A percentile compares a stretch with the other conserved stretches of the same genome.
Conservation (phyloP, 352 stramenopile species). For the Stephanocyclus meneghinianus region DNA sequence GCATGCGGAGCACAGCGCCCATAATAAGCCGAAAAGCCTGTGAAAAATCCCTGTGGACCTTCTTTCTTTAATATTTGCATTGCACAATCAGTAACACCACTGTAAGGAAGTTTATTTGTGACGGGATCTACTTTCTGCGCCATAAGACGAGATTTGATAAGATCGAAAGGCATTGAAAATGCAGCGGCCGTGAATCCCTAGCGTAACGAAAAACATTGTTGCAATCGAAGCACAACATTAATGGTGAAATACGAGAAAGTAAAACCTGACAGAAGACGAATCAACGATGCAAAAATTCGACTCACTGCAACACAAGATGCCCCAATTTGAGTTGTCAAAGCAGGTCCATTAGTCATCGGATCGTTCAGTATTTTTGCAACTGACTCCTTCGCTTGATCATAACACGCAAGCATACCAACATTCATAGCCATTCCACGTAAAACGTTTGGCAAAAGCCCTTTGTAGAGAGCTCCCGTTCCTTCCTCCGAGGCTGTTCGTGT, state of each 20-base stretch:
- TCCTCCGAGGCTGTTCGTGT: slow-evolving; percentile 79
- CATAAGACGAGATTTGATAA: slow-evolving; percentile 98
- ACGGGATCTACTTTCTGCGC: slow-evolving; percentile 92
- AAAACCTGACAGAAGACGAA: not conserved
- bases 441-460: slow-evolving; percentile 86
- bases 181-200: slow-evolving; percentile 94
- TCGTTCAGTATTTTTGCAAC: slow-evolving; percentile 75
- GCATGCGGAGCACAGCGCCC: slow-evolving; percentile 96
- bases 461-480: slow-evolving; percentile 76
- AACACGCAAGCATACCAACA: slow-evolving; percentile 99
- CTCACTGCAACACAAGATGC: slow-evolving; percentile 89
- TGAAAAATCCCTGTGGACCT: slow-evolving; percentile 93
- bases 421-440: slow-evolving; percentile 98
- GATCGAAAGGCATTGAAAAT: slow-evolving; percentile 97
- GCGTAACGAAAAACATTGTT: not conserved
- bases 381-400: slow-evolving; percentile 96
- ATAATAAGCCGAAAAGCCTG: slow-evolving; percentile 98
- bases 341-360: slow-evolving; percentile 78
- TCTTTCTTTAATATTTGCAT: slow-evolving; percentile 93
- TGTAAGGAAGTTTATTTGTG: slow-evolving; percentile 92
- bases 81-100: slow-evolving; percentile 92
- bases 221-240: not conserved
- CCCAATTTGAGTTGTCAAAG: slow-evolving; percentile 88
- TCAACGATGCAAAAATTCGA: slow-evolving; percentile 5
- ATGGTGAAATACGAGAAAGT: not conserved